phyloP scores from a whole-genome alignment of 768 basidiomycete genomes.

The Leccinum truebloodii region DNA sequence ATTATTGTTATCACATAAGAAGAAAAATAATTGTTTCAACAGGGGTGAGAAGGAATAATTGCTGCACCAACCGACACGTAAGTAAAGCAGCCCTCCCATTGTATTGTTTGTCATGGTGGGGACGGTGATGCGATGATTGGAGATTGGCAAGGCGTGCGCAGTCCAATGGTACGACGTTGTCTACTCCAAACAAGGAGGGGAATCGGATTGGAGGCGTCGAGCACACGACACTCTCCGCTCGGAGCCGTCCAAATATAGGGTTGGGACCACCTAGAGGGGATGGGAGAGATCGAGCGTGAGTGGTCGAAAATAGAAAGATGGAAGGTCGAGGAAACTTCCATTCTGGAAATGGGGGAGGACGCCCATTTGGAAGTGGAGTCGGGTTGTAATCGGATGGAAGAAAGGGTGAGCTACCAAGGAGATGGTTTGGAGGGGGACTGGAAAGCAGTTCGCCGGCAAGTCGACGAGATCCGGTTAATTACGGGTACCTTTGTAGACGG shows the following conservation, averaged over 20 bases:
- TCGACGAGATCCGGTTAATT: not conserved
- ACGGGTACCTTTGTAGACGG: not conserved
- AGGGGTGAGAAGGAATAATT: not conserved
- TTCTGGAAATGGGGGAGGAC: constrained; percentile 14
- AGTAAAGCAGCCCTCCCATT: not conserved
- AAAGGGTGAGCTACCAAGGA: not conserved
- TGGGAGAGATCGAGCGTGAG: constrained; percentile 9
- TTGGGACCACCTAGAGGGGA: not conserved
- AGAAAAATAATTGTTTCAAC: not conserved
- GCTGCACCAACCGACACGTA: no score
- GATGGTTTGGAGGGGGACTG: constrained; percentile 8
- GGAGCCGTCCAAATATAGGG: constrained; percentile 5
- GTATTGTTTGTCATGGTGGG: not conserved
- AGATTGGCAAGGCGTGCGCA: not conserved
- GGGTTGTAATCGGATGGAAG: constrained; percentile 11
- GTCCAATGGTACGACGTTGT: not conserved
- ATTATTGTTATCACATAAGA: not conserved
- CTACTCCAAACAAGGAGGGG: not conserved
- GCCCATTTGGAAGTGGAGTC: constrained; percentile 7
- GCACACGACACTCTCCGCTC: constrained; percentile 10
- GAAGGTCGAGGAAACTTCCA: constrained; percentile 15
- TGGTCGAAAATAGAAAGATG: constrained; percentile 17
- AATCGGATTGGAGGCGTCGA: not conserved
- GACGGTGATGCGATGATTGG: not conserved
- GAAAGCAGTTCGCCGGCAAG: constrained; percentile 4